Evolutionary conservation across 2,329 filamentous ascomycete species (phyloP), one percentile per base, ranked within the genome.

Genomic region (Coniella lustricola): DNA sequence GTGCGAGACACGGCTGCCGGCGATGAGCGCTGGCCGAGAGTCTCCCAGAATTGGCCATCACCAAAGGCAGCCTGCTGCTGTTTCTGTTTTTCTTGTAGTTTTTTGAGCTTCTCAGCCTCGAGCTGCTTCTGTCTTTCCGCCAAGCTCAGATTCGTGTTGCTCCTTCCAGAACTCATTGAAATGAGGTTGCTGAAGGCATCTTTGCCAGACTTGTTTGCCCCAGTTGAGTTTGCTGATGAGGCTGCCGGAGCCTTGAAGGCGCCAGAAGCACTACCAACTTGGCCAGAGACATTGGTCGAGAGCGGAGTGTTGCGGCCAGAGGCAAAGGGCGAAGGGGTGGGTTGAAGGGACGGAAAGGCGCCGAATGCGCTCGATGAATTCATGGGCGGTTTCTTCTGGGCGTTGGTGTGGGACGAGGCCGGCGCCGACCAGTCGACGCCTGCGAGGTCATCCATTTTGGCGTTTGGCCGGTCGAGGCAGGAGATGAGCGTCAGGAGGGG

Each of bases 151-250:
- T 85, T 93, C 64, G 82, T 84, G 25, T 76, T 78, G 46, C 69
- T 67, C 63, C 82, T 83, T 44, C 75, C 69, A 25, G 76, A 66
- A 41, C 77, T 77, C 59, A 85, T 81, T 56, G 76, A 81, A 53
- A 90, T 73, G 44, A 93, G 71, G 59, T 82, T 85, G 60, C 87
- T 86, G 67, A 93, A 93, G 70, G 84, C 89, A 62, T 93, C 87
- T 40, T 75, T 68, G 5, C 77, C 66, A 32, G 81, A 60, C 56
- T 77, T 85, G 3, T 67, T 50, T 2, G 69, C 56, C 12, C 21
- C 20, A 12, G 36, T 20, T 9, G 34, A 17, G n/a, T n/a, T 3
- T 12, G 73, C 67, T 3, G 65, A 58, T 8, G 57, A 53, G 4
- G 61, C 65, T 54, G 70, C 81, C 64, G 64, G 65, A n/a, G 40